Percentiles rank a stretch among this genome's conserved stretches.
phyloP scores from a whole-genome alignment of 1,284 basidiomycete species.

The Fomitopsis schrenkii region DNA sequence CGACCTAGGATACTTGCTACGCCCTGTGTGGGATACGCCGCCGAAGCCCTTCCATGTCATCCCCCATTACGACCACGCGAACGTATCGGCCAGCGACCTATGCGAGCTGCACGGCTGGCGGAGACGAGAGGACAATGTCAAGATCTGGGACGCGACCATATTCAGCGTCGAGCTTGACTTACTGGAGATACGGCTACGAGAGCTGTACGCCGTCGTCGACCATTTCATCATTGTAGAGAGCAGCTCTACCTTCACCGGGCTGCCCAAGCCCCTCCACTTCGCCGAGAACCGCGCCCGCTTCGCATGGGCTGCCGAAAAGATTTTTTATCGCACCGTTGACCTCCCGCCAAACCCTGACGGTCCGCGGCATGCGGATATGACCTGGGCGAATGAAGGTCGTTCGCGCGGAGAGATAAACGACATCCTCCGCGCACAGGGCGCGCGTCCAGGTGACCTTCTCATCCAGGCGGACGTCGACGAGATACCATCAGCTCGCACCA shows the following conservation, averaged over 20 bases:
- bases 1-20: slow-evolving; percentile 42
- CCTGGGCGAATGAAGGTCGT: slow-evolving; percentile 35
- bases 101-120: slow-evolving; percentile 58
- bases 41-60: slow-evolving; percentile 45
- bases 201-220: slow-evolving; percentile 58
- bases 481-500: slow-evolving; percentile 53
- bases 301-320: slow-evolving; percentile 47
- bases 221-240: slow-evolving; percentile 67
- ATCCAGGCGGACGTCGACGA: slow-evolving; percentile 72
- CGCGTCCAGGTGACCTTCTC: slow-evolving; percentile 37
- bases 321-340: slow-evolving; percentile 40
- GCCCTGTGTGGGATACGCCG: slow-evolving; percentile 61
- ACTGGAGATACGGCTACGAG: slow-evolving; percentile 64
- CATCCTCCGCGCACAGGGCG: slow-evolving; percentile 36
- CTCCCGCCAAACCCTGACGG: slow-evolving; percentile 13
- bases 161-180: slow-evolving; percentile 67
- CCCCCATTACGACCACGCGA: slow-evolving; percentile 52
- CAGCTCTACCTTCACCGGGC: slow-evolving; percentile 57
- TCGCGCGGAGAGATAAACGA: slow-evolving; percentile 39
- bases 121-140: slow-evolving; percentile 23
- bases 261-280: slow-evolving; percentile 54
- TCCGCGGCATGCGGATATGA: slow-evolving; percentile 27
- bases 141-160: slow-evolving; percentile 52
- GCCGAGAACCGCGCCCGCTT: slow-evolving; percentile 44
- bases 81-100: slow-evolving; percentile 37